Evolutionary conservation across 129 eudicot species (phyloP), one percentile per base, ranked within the genome.

Genomic region (Flaveria robusta): DNA sequence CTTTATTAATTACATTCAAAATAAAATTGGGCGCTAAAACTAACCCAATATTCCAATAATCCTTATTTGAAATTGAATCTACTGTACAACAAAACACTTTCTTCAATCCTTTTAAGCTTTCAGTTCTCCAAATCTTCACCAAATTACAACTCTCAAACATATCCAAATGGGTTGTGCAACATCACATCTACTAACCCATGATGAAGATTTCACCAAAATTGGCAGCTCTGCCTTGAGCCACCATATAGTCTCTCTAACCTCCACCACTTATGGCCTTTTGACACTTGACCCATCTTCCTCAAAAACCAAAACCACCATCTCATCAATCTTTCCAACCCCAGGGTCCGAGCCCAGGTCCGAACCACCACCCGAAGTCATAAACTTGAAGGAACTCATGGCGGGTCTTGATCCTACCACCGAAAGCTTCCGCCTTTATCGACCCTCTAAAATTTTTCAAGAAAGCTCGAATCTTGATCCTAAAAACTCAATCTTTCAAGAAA

Each of bases 351-450:
- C 74, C 45, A 76, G 34, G 62, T 18, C 76, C 19, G 82, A 80
- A 66, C 64, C 83, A 56, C 54, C 85, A 14, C 90, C 88, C 5
- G 97, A 95, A 55, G 82, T 92, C 79, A 95, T 95, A 86, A 91
- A 95, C 72, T 89, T 96, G 0, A 89, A 97, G 99, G 99, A 95
- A 67, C 92, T 95, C 68, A 95, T 95, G 99, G 96, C 94, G 8
- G 99, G 94, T 34, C 94, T 95, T 51, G 99, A 95, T 74, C 29
- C 85, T 54, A 75, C 81, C 66, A 56, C 45, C 5, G 87, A 77
- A 72, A 71, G 92, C 79, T 88, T 88, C 83, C 86, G 92, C n/a
- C 83, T 87, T 82, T 72, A 85, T 37, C 77, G 74, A 0, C 80
- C 89, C 47, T 77, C 93, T 13, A 83, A 31, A 59, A 62, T 46